Percentiles rank a stretch among this genome's conserved stretches.
Evolutionary conservation across 805 yeast species (phyloP).

Genomic region (Nakazawaea peltata): DNA sequence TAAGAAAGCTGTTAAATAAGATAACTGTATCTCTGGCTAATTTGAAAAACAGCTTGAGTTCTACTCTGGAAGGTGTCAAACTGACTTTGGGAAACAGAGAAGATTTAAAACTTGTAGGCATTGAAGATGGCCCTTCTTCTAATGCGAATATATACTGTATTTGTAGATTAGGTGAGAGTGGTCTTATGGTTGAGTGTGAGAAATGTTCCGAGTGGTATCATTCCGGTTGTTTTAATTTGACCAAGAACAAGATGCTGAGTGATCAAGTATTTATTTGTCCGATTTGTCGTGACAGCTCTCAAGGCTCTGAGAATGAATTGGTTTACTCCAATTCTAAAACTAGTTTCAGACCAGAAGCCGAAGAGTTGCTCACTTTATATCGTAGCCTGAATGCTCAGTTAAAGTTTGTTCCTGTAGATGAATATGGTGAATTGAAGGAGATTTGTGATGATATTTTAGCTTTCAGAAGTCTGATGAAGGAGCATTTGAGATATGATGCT

Average conservation of each 20-base stretch:
- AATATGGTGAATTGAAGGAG: constrained; percentile 1
- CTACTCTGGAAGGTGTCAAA: constrained; percentile 13
- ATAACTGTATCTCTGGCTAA: constrained; percentile 23
- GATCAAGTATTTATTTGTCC: constrained; percentile 42
- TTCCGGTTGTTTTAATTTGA: constrained; percentile 41
- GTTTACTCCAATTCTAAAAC: constrained; percentile 11
- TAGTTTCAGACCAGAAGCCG: no score
- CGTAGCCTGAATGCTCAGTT: no score
- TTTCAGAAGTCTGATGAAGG: background rate
- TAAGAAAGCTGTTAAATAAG: constrained; percentile 26
- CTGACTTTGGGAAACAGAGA: constrained; percentile 14
- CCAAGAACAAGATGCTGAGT: constrained; percentile 13
- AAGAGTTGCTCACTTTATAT: no score
- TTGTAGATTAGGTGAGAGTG: constrained; percentile 52
- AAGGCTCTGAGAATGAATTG: constrained; percentile 11
- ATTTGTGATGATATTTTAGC: background rate
- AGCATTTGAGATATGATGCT: constrained; percentile 2
- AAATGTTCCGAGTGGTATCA: constrained; percentile 70
- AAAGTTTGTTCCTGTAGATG: constrained; percentile 6
- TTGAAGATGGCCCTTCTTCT: constrained; percentile 14
- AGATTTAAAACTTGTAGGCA: constrained; percentile 13
- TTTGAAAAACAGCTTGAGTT: constrained; percentile 20
- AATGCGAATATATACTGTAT: constrained; percentile 35
- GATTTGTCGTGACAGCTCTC: constrained; percentile 41
- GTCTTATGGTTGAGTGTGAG: constrained; percentile 67